Conservation (phyloP, 352 stramenopile species). For the Pythium grandisporangium region DNA sequence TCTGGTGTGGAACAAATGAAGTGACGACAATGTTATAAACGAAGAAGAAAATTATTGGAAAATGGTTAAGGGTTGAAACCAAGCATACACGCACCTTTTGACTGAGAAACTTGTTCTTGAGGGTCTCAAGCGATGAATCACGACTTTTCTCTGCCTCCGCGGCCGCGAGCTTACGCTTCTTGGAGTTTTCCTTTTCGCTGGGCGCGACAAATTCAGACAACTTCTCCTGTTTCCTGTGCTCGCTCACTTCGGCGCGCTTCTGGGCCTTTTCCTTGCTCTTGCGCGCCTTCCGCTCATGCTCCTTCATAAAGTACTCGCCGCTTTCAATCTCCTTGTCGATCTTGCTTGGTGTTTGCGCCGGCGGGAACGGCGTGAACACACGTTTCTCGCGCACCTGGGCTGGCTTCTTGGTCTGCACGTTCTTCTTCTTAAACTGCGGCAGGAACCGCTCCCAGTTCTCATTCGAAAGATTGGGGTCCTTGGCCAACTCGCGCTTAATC, state of each 20-base stretch:
- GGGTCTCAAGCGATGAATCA: slow-evolving; percentile 41
- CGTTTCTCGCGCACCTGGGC: slow-evolving; percentile 88
- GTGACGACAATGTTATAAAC: no score
- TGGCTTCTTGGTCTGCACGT: slow-evolving; percentile 95
- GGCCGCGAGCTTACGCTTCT: slow-evolving; percentile 67
- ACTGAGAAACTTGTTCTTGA: slow-evolving; percentile 80
- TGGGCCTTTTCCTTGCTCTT: slow-evolving; percentile 87
- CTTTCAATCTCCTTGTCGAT: slow-evolving; percentile 98
- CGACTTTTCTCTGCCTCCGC: slow-evolving; percentile 34
- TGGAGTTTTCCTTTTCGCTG: slow-evolving; percentile 62
- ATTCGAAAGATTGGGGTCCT: slow-evolving; percentile 94
- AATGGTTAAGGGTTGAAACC: no score
- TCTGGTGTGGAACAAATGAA: slow-evolving; percentile 13
- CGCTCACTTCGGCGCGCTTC: slow-evolving; percentile 38
- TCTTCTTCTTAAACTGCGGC: slow-evolving; percentile 99
- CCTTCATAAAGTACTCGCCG: slow-evolving; percentile 99
- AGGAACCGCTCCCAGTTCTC: slow-evolving; percentile 99
- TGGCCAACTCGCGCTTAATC: slow-evolving; percentile 99
- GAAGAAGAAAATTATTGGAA: no score
- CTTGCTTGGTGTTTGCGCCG: slow-evolving; percentile 92
- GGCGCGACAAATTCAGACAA: slow-evolving; percentile 63
- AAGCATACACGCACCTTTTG: slow-evolving; percentile 63
- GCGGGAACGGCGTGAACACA: slow-evolving; percentile 98
- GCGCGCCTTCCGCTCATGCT: slow-evolving; percentile 90
- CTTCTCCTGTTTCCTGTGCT: slow-evolving; percentile 71